Evolutionary conservation across 345 rosid species (phyloP).

Genomic region (Sisymbrium altissimum): DNA sequence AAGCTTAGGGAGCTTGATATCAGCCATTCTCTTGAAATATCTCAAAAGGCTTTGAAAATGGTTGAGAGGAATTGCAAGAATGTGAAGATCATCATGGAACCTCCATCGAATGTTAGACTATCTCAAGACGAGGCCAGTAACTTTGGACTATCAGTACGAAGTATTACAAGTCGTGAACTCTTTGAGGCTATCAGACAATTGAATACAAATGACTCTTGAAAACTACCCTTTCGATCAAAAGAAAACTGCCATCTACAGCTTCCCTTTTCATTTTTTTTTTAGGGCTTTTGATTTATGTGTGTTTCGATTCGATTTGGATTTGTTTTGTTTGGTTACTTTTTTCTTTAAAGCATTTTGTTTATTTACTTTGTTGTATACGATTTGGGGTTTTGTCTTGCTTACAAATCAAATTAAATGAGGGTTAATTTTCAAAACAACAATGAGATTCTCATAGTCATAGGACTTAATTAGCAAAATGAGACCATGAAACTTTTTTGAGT

Average conservation of each 20-base stretch:
- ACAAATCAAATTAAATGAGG: no score
- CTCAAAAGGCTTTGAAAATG: not conserved
- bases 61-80: not conserved
- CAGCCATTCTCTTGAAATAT: not conserved
- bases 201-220: no score
- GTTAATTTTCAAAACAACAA: not conserved
- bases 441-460: not conserved
- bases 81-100: not conserved
- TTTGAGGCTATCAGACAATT: not conserved
- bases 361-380: not conserved
- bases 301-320: not conserved
- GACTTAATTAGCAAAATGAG: not conserved
- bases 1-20: not conserved
- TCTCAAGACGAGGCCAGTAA: not conserved
- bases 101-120: not conserved
- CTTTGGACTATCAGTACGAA: not conserved
- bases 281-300: no score
- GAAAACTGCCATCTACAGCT: no score
- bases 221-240: no score
- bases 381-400: not conserved
- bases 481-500: no score
- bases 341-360: no score
- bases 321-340: not conserved
- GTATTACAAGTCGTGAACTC: not conserved
- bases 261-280: no score